phyloP scores from a whole-genome alignment of 2,329 filamentous ascomycete genomes.

The Boeremia exigua region DNA sequence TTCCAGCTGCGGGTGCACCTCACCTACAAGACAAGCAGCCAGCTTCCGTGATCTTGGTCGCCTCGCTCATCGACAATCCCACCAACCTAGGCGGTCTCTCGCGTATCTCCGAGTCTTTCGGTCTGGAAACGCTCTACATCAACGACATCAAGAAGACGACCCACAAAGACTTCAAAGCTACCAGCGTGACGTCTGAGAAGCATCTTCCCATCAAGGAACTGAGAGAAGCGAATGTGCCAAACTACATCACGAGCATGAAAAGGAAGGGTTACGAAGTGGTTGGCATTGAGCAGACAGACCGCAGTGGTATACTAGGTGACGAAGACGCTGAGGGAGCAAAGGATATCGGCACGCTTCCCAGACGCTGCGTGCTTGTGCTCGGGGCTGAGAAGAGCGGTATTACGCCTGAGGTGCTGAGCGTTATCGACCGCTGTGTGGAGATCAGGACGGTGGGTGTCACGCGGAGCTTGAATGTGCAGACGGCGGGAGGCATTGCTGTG shows the following conservation, averaged over 20 bases:
- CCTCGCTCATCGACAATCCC: conserved; percentile 58
- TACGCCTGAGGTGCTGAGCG: conserved; percentile 54
- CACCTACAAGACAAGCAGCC: conserved; percentile 28
- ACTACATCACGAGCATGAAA: conserved; percentile 51
- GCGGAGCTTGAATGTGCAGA: conserved; percentile 63
- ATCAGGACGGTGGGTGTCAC: conserved; percentile 60
- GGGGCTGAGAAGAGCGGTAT: conserved; percentile 61
- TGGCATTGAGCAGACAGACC: conserved; percentile 62
- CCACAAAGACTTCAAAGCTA: conserved; percentile 57
- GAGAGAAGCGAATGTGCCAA: conserved; percentile 37
- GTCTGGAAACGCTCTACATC: conserved; percentile 54
- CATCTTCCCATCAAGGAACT: conserved; percentile 56
- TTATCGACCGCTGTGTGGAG: conserved; percentile 60
- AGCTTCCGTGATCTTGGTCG: conserved; percentile 54
- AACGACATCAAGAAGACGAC: conserved; percentile 49
- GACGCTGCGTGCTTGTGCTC: conserved; percentile 54
- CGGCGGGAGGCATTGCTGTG: conserved; percentile 58
- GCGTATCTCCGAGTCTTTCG: conserved; percentile 60
- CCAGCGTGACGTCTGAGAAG: conserved; percentile 57
- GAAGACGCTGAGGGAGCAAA: conserved; percentile 19
- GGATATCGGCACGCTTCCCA: conserved; percentile 40
- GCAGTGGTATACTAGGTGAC: conserved; percentile 53
- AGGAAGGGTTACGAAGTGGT: conserved; percentile 58
- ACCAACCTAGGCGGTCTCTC: conserved; percentile 59
- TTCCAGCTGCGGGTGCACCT: conserved; percentile 26